Percentiles rank a stretch among this genome's conserved stretches.
These are phyloP conservation scores for Lunularia cruciata DNA, from an alignment of 225 moss, liverwort and hornwort species.

Conservation along the genomic window DNA sequence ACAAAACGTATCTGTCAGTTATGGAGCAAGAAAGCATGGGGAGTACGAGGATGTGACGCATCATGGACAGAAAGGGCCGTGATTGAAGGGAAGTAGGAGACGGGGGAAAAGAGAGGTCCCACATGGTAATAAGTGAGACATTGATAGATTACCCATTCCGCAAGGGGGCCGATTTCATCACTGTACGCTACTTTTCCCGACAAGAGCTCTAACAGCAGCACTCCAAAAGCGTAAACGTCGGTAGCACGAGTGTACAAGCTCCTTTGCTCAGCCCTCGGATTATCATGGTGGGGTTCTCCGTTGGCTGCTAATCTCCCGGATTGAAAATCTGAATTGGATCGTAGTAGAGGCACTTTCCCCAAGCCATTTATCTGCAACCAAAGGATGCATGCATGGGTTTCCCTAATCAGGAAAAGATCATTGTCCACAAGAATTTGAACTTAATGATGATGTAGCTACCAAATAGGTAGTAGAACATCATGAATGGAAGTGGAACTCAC, in stretches of 20 bases:
- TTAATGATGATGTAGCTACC: background rate
- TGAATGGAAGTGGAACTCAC: conserved; percentile 12
- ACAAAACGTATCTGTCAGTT: background rate
- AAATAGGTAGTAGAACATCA: no score
- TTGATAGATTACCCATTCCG: conserved; percentile 34
- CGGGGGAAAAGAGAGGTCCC: no score
- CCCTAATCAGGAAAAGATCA: background rate
- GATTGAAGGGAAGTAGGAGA: no score
- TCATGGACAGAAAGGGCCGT: no score
- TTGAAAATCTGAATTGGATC: conserved; percentile 36
- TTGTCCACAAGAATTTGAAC: background rate
- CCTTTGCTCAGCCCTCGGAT: conserved; percentile 15
- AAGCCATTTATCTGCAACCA: conserved; percentile 47
- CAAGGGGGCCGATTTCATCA: conserved; percentile 39
- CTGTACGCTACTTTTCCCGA: conserved; percentile 37
- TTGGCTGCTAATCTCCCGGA: conserved; percentile 4
- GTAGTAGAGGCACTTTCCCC: conserved; percentile 43
- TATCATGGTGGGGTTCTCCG: background rate
- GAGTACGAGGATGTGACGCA: no score
- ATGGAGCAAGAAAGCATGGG: no score
- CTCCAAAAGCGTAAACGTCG: conserved; percentile 46
- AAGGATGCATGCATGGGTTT: background rate
- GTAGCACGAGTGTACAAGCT: conserved; percentile 33
- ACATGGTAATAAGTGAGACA: background rate
- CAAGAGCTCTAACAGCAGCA: conserved; percentile 46